Conservation (phyloP, 2,329 filamentous ascomycete species). For the Botrytis cinerea region DNA sequence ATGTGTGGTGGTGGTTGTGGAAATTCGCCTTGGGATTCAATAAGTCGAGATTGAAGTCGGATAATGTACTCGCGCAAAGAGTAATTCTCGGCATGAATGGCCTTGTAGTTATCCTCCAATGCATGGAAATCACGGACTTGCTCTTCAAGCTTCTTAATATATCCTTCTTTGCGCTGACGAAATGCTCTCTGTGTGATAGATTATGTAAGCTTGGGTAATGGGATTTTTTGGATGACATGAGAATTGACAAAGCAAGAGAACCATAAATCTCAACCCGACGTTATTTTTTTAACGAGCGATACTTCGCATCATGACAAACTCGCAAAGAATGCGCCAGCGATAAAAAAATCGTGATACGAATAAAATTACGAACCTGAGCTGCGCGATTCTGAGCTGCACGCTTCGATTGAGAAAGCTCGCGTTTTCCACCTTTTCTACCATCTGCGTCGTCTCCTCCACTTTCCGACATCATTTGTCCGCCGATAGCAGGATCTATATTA, state of each 20-base stretch:
- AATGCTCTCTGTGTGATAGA: conserved; percentile 75
- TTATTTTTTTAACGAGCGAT: conserved; percentile 32
- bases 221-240: conserved; percentile 41
- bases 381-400: conserved; percentile 60
- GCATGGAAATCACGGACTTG: conserved; percentile 80
- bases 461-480: conserved; percentile 39
- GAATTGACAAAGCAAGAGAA: conserved; percentile 44
- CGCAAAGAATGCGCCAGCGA: conserved; percentile 8
- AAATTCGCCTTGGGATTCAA: conserved; percentile 81
- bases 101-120: conserved; percentile 76
- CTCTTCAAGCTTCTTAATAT: conserved; percentile 96
- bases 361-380: conserved; percentile 74
- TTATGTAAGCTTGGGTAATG: conserved; percentile 40
- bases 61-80: conserved; percentile 90
- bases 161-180: conserved; percentile 94
- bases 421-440: conserved; percentile 74
- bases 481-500: conserved; percentile 43
- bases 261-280: conserved; percentile 28
- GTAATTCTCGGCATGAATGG: conserved; percentile 86
- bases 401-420: conserved; percentile 82
- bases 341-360: conserved; percentile 20
- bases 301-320: conserved; percentile 23
- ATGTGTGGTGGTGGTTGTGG: conserved; percentile 82
- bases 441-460: conserved; percentile 44
- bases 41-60: conserved; percentile 79